Evolutionary conservation across 768 basidiomycete genomes (phyloP).

Genomic region (Xerocomellus chrysenteron): DNA sequence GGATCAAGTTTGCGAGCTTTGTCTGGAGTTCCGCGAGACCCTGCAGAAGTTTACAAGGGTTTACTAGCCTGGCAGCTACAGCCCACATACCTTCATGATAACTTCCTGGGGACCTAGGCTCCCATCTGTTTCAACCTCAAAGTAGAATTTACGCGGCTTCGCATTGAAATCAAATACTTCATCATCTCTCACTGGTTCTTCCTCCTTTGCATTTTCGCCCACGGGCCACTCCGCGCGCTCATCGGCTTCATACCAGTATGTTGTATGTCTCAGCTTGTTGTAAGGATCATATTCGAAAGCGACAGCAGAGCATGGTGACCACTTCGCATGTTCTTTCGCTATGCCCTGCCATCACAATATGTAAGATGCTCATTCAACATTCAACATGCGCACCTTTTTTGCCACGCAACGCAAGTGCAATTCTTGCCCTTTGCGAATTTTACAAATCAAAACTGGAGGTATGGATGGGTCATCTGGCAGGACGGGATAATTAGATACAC

Average conservation of each 20-base stretch:
- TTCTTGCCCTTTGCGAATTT: conserved; percentile 93
- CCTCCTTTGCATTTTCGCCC: conserved; percentile 80
- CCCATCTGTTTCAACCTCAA: conserved; percentile 93
- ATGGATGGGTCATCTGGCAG: conserved; percentile 55
- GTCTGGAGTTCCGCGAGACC: conserved; percentile 77
- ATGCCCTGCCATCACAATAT: conserved; percentile 63
- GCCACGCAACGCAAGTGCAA: conserved; percentile 82
- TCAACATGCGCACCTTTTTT: conserved; percentile 69
- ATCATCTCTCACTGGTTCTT: conserved; percentile 77
- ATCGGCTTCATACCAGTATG: conserved; percentile 90
- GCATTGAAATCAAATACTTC: conserved; percentile 86
- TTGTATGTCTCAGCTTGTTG: conserved; percentile 95
- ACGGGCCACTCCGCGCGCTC: conserved; percentile 88
- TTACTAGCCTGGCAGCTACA: neutral
- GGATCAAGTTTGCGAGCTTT: conserved; percentile 76
- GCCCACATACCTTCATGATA: conserved; percentile 65
- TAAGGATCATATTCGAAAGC: conserved; percentile 98
- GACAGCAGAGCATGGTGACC: conserved; percentile 95
- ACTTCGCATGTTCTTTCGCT: conserved; percentile 98
- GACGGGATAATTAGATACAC: conserved; percentile 4
- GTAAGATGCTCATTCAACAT: neutral
- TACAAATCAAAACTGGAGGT: conserved; percentile 80
- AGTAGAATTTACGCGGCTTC: conserved; percentile 87
- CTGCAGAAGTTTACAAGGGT: conserved; percentile 34
- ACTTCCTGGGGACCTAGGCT: conserved; percentile 87